Percentiles rank a stretch among this genome's conserved stretches.
Evolutionary conservation across 2,329 filamentous ascomycete species (phyloP).

Genomic region (Colletotrichum coccodes): DNA sequence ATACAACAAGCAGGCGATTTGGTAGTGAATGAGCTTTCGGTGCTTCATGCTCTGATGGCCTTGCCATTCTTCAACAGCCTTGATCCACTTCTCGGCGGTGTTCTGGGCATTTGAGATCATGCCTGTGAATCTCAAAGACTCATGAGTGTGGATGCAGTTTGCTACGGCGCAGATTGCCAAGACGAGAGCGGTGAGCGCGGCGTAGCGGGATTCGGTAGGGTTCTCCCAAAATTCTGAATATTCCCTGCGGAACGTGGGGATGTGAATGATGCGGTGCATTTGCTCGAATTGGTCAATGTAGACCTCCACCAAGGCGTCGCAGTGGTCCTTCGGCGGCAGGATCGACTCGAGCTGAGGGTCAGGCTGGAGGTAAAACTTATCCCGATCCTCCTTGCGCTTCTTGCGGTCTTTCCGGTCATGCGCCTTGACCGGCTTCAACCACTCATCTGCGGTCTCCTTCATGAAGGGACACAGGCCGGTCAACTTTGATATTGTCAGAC

Average conservation of each 20-base stretch:
- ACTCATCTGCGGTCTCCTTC: conserved; percentile 71
- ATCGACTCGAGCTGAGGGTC: conserved; percentile 62
- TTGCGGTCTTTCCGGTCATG: conserved; percentile 66
- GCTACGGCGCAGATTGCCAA: conserved; percentile 71
- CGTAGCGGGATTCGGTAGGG: conserved; percentile 53
- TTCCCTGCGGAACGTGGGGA: conserved; percentile 66
- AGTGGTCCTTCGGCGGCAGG: conserved; percentile 57
- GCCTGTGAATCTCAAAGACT: conserved; percentile 64
- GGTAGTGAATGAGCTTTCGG: conserved; percentile 68
- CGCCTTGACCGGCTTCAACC: conserved; percentile 67
- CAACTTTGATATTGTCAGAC: conserved; percentile 43
- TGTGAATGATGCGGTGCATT: conserved; percentile 67
- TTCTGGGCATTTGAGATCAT: conserved; percentile 67
- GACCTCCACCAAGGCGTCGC: conserved; percentile 58
- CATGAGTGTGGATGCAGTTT: conserved; percentile 64
- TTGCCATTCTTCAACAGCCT: conserved; percentile 65
- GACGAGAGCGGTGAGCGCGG: conserved; percentile 66
- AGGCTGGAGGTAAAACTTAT: conserved; percentile 57
- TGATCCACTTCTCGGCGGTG: conserved; percentile 66
- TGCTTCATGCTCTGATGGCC: conserved; percentile 69
- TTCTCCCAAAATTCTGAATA: conserved; percentile 66
- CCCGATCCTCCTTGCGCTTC: conserved; percentile 62
- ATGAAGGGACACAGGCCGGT: conserved; percentile 69
- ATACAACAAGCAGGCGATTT: conserved; percentile 68
- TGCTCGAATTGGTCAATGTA: conserved; percentile 67